Evolutionary conservation across 208 protist genomes (phyloP), one percentile per base, ranked within the genome.

Genomic region (Blastocrithidia nonstop): DNA sequence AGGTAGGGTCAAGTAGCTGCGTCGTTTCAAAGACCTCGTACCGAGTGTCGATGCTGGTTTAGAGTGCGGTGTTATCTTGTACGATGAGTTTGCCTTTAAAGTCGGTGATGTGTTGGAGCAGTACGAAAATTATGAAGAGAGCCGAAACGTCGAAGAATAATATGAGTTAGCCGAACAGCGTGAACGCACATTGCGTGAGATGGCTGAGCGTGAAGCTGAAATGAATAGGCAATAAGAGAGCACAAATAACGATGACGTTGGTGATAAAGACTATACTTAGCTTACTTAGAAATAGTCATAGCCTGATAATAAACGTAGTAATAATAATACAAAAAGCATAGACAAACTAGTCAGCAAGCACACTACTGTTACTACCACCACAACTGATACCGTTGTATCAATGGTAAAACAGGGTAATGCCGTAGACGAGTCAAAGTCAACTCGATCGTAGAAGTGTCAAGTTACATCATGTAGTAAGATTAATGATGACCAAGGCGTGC

Each of bases 61-160:
- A 13, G 86, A 94, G 50, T 94, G 86, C 42, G 86, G 86, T 21
- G 78, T 91, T 6, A 86, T 94, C 35, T 59, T 94, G 17, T 60
- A 85, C 48, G 81, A 94, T 50, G 79, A 82, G 54, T 94, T 91
- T 56, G 44, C 65, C 32, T 93, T 93, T 43, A 61, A 64, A 9
- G 46, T 53, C 1, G 83, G 83, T 4, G 83, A 93, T 40, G 52
- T 78, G 32, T 53, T 93, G 24, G 68, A 93, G 61, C 66, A 70
- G 65, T 68, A 69, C 31, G 78, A 88, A 53, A 39, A 56, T 6
- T 84, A 83, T 49, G 76, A 87, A 44, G 79, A 84, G 61, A 48
- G 59, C 26, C 75, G 75, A 45, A 64, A 89, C 49, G 76, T 93
- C n/a, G 57, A 45, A n/a, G 76, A 71, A 42, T 75, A 86, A 37